A percentile compares a stretch with the other conserved stretches of the same genome.
Conservation (phyloP, 345 rosid species). For the Linum usitatissimum region DNA sequence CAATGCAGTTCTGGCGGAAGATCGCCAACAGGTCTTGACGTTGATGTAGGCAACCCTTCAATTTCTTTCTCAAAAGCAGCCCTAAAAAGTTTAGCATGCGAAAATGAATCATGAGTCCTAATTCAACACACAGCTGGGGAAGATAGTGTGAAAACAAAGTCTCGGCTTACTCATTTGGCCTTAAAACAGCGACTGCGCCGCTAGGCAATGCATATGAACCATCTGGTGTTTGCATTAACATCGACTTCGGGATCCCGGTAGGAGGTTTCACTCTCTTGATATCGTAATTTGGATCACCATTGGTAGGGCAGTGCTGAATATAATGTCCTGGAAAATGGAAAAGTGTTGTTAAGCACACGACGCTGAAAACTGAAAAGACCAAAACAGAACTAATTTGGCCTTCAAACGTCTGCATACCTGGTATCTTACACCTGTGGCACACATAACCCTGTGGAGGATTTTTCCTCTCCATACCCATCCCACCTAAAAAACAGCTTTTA, state of each 20-base stretch:
- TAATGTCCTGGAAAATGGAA: constrained; percentile 60
- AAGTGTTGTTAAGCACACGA: background rate
- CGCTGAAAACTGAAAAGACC: too few relatives aligned
- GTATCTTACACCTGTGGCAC: constrained; percentile 89
- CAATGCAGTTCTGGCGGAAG: constrained; percentile 96
- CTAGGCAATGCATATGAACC: constrained; percentile 97
- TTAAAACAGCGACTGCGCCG: constrained; percentile 90
- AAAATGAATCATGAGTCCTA: constrained; percentile 6
- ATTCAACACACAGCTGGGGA: background rate
- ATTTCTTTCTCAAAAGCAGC: constrained; percentile 97
- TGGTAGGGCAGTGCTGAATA: constrained; percentile 98
- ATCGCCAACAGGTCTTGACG: constrained; percentile 83
- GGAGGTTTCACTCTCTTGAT: constrained; percentile 88
- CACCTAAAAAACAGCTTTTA: constrained; percentile 20
- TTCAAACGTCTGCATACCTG: constrained; percentile 48
- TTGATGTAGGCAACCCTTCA: constrained; percentile 87
- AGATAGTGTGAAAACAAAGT: constrained; percentile 3
- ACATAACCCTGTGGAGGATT: constrained; percentile 94
- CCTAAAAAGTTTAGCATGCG: constrained; percentile 25
- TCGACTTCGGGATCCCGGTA: constrained; percentile 96
- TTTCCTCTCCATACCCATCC: constrained; percentile 80
- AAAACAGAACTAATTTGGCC: background rate
- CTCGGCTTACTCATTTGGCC: constrained; percentile 80
- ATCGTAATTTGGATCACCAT: constrained; percentile 89
- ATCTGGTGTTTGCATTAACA: constrained; percentile 88